Evolutionary conservation across 2,329 filamentous ascomycete genomes (phyloP).

Genomic region (Fusarium vanettenii): DNA sequence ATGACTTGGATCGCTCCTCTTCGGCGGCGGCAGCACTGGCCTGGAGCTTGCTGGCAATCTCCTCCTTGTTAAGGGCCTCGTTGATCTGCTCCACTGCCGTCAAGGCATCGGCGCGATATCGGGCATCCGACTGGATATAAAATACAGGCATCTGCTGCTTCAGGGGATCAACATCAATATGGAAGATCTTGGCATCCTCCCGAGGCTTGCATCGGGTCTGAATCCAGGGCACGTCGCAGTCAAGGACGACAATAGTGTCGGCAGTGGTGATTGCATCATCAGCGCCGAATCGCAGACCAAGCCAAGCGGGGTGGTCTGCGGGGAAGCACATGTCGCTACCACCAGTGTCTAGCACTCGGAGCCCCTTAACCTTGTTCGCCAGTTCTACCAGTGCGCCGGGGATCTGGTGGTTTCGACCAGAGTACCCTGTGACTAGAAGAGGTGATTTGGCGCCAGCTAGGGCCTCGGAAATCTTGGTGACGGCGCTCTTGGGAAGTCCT

Average conservation of each 20-base stretch:
- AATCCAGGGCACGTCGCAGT: constrained; percentile 96
- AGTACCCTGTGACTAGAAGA: constrained; percentile 77
- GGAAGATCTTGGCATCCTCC: constrained; percentile 66
- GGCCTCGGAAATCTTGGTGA: constrained; percentile 70
- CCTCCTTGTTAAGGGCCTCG: constrained; percentile 64
- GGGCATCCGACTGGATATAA: constrained; percentile 73
- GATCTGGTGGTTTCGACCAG: constrained; percentile 74
- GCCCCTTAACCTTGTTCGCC: constrained; percentile 73
- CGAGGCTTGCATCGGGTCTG: constrained; percentile 75
- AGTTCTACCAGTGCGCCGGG: constrained; percentile 73
- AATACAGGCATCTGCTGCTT: constrained; percentile 81
- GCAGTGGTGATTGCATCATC: constrained; percentile 80
- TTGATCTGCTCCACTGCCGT: constrained; percentile 77
- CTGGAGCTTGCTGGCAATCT: constrained; percentile 54
- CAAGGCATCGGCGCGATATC: constrained; percentile 75
- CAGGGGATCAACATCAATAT: constrained; percentile 73
- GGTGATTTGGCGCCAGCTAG: constrained; percentile 74
- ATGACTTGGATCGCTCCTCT: constrained; percentile 65
- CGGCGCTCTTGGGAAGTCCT: constrained; percentile 63
- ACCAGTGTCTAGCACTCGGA: constrained; percentile 80
- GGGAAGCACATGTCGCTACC: constrained; percentile 87
- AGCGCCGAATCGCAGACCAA: constrained; percentile 79
- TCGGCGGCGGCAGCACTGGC: constrained; percentile 27
- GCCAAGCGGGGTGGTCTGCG: constrained; percentile 73
- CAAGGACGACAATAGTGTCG: constrained; percentile 85